A percentile compares a stretch with the other conserved stretches of the same genome.
Conservation (phyloP, 257 asterid species). For the Solanum verrucosum region DNA sequence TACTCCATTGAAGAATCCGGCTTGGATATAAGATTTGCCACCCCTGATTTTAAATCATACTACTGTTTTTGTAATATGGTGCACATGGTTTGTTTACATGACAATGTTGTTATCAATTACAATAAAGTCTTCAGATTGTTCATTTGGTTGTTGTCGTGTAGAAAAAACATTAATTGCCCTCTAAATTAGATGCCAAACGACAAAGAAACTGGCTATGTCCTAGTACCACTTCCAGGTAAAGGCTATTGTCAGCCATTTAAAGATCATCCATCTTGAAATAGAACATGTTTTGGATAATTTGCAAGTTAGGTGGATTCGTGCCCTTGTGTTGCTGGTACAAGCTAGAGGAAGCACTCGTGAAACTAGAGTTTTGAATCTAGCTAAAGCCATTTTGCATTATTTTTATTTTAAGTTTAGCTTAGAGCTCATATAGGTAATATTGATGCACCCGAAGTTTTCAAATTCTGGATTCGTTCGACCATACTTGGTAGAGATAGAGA, state of each 20-base stretch:
- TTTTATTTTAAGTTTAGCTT: too few species aligned
- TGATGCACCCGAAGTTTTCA: too few species aligned
- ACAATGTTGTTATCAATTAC: not conserved
- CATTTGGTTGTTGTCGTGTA: not conserved
- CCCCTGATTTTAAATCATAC: not conserved
- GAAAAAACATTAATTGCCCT: not conserved
- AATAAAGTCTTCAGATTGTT: not conserved
- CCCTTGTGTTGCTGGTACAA: too few species aligned
- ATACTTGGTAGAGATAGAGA: too few species aligned
- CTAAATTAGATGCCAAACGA: not conserved
- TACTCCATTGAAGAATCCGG: slow-evolving; percentile 57
- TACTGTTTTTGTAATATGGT: not conserved
- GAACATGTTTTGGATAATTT: not conserved
- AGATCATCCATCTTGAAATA: not conserved
- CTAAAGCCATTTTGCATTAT: too few species aligned
- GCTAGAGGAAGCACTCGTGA: too few species aligned
- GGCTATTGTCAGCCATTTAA: not conserved
- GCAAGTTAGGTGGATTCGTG: not conserved
- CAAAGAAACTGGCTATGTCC: not conserved
- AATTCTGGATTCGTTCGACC: too few species aligned
- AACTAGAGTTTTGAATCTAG: too few species aligned
- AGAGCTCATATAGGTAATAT: too few species aligned
- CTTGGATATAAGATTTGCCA: slow-evolving; percentile 43
- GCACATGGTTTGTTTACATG: not conserved
- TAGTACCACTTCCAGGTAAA: not conserved